Conservation (phyloP, 2,329 filamentous ascomycete genomes). For the Emericellopsis cladophorae region DNA sequence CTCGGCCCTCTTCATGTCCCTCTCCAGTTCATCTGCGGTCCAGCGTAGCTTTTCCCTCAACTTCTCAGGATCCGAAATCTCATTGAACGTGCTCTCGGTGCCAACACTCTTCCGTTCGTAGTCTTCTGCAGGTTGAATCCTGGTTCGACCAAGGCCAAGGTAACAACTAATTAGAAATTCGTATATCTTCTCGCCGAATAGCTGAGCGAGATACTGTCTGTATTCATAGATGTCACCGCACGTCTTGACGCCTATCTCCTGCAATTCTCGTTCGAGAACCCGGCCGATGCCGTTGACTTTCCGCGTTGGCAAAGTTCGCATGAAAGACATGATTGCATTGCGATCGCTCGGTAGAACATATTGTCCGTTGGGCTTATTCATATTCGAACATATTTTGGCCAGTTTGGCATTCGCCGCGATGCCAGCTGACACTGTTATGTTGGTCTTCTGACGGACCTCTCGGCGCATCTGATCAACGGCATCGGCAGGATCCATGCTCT, state of each 20-base stretch:
- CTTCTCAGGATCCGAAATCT: constrained; percentile 56
- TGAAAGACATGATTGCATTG: constrained; percentile 68
- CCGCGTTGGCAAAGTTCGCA: constrained; percentile 68
- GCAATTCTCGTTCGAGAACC: constrained; percentile 82
- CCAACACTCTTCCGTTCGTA: constrained; percentile 89
- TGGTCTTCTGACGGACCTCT: constrained; percentile 62
- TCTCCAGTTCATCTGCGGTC: constrained; percentile 76
- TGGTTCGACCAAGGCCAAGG: constrained; percentile 75
- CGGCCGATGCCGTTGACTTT: constrained; percentile 94
- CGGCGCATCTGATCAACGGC: constrained; percentile 65
- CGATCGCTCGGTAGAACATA: constrained; percentile 64
- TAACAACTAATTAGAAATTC: constrained; percentile 77
- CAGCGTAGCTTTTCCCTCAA: constrained; percentile 67
- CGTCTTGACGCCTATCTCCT: constrained; percentile 74
- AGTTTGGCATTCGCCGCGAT: constrained; percentile 89
- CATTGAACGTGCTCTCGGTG: constrained; percentile 82
- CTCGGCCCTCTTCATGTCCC: constrained; percentile 65
- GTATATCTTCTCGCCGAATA: constrained; percentile 88
- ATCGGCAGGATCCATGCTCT: constrained; percentile 56
- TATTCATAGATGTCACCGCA: constrained; percentile 79
- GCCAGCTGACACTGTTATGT: constrained; percentile 84
- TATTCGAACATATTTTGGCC: constrained; percentile 90
- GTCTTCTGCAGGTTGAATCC: constrained; percentile 74
- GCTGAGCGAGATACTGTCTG: constrained; percentile 56
- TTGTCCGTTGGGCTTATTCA: constrained; percentile 94